Evolutionary conservation across 2,329 filamentous ascomycete species (phyloP).

Genomic region (Talaromyces islandicus): DNA sequence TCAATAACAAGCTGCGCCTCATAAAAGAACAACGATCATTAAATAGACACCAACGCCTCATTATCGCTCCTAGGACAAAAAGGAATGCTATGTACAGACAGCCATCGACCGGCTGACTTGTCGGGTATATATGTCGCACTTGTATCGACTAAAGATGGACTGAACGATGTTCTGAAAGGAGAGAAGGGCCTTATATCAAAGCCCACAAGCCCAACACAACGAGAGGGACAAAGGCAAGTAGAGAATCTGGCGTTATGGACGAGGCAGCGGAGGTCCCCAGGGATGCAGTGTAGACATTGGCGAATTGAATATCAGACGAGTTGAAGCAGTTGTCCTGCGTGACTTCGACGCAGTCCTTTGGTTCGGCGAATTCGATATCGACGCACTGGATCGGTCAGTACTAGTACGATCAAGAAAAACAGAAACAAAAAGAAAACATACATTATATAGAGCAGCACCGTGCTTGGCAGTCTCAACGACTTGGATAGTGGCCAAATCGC

Average conservation of each 20-base stretch:
- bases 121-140: not conserved
- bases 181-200: not conserved
- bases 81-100: not conserved
- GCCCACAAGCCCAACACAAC: not conserved
- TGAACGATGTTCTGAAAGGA: not conserved
- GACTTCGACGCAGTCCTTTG: slow-evolving; percentile 67
- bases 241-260: not conserved
- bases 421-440: slow-evolving; percentile 39
- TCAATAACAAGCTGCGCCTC: not conserved
- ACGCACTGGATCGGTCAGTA: slow-evolving; percentile 61
- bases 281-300: slow-evolving; percentile 58
- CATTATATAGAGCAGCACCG: slow-evolving; percentile 75
- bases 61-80: not conserved
- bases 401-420: not conserved
- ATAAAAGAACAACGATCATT: not conserved
- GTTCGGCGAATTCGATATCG: slow-evolving; percentile 85
- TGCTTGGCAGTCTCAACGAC: slow-evolving; percentile 77
- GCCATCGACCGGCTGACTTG: not conserved
- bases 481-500: slow-evolving; percentile 89
- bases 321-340: slow-evolving; percentile 86
- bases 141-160: not conserved
- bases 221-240: not conserved
- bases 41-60: not conserved
- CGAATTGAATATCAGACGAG: slow-evolving; percentile 68
- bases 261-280: slow-evolving; percentile 21